Base-by-base conservation (phyloP, 306 rosid species). In the Quercus gilva region DNA sequence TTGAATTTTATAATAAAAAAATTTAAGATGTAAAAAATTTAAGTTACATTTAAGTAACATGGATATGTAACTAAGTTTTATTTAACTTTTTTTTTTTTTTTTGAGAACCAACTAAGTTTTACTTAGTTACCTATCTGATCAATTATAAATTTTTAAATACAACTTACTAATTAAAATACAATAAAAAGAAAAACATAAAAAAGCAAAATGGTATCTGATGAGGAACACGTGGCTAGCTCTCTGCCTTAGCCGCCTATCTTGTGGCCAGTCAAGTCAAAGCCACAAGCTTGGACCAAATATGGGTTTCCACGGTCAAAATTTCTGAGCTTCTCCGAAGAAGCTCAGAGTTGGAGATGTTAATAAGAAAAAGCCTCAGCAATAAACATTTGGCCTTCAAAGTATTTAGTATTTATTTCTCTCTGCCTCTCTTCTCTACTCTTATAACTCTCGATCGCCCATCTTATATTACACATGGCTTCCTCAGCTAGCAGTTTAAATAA, bases 291-390 rank as follows among this genome's bases (percentile, higher is more conserved):
- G 98, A 92, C 98, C 89, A 12, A 65, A 61, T 4, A 4, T 1
- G 13, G 19, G 12, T 82, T 95, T 95, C 99, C 75, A 91, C 96
- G 80, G 98, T 95, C 99, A 95, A 90, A 95, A 83, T 76, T 89
- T 45, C 55, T 18, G 55, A 83, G 74, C 91, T 92, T 90, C 98
- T 65, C 14, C 83, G 95, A 91, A 94, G 45, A 64, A 69, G 76
- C 90, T n/a, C 37, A 9, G 58, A 56, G 80, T 14, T 15, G 6
- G 33, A 5, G 29, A 49, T 1, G 5, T 2, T 3, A 13, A 49
- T 49, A 49, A 12, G 53, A 12, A 49, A 20, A 1, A 57, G 28
- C 70, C 43, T 20, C 28, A 25, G 10, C 56, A 67, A 19, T 3
- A 12, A 14, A 26, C 72, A 65, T 49, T 25, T 26, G 17, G 53